Conservation (phyloP, 2,329 filamentous ascomycete genomes). For the Aspergillus pseudonomiae region DNA sequence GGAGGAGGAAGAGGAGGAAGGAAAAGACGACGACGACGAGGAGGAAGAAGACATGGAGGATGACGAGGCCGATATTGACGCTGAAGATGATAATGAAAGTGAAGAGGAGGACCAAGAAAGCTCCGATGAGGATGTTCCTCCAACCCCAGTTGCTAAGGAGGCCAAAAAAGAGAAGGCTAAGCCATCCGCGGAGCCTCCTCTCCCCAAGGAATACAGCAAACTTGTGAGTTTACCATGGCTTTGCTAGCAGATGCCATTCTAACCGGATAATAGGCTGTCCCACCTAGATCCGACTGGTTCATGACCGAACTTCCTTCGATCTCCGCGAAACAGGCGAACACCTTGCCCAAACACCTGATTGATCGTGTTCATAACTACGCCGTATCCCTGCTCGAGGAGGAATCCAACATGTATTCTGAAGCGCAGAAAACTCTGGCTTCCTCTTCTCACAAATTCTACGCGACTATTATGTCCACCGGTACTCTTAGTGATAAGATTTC, state of each 20-base stretch:
- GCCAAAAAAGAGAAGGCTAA: slow-evolving; percentile 25
- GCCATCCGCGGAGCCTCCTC: slow-evolving; percentile 23
- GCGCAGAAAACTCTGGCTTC: slow-evolving; percentile 73
- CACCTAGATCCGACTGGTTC: slow-evolving; percentile 70
- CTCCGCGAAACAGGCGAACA: slow-evolving; percentile 49
- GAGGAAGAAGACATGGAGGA: slow-evolving; percentile 33
- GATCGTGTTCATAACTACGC: slow-evolving; percentile 69
- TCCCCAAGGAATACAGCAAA: slow-evolving; percentile 42
- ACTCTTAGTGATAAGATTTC: slow-evolving; percentile 97
- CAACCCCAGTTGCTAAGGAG: slow-evolving; percentile 23
- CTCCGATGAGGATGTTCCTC: slow-evolving; percentile 35
- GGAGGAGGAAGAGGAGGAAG: slow-evolving; percentile 43
- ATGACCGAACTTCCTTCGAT: slow-evolving; percentile 59
- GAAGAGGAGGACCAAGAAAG: slow-evolving; percentile 27
- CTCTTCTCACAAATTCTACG: slow-evolving; percentile 93
- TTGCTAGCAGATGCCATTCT: slow-evolving; percentile 5
- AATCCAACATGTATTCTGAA: slow-evolving; percentile 73
- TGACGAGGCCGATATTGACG: slow-evolving; percentile 35
- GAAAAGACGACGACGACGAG: slow-evolving; percentile 34
- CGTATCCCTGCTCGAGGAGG: slow-evolving; percentile 72
- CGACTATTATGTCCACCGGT: slow-evolving; percentile 94
- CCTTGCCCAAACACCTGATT: slow-evolving; percentile 55
- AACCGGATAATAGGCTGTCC: slow-evolving; percentile 52
- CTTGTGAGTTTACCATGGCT: slow-evolving; percentile 30
- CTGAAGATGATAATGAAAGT: slow-evolving; percentile 29